These are phyloP conservation scores for Psilocybe cubensis DNA, from an alignment of 768 basidiomycete species.

Conservation along the genomic window DNA sequence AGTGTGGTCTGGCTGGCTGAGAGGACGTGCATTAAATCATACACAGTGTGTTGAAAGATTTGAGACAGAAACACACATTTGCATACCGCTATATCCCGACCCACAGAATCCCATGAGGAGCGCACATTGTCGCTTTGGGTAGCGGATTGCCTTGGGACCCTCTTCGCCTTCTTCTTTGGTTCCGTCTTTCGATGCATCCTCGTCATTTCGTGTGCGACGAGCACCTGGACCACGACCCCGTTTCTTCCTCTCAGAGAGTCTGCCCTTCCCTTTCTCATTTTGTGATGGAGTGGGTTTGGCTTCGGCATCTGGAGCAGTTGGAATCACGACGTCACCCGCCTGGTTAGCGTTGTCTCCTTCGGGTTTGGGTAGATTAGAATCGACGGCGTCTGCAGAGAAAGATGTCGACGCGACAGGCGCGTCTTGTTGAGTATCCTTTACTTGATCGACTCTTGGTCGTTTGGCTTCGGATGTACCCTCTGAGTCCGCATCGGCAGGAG, in stretches of 20 bases:
- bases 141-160: conserved; percentile 51
- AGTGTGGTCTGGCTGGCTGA: conserved; percentile 67
- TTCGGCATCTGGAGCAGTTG: background rate
- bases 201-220: conserved; percentile 43
- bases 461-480: background rate
- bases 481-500: background rate
- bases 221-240: conserved; percentile 47
- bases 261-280: conserved; percentile 28
- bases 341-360: background rate
- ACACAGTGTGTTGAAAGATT: background rate
- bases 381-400: background rate
- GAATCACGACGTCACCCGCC: background rate
- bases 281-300: background rate
- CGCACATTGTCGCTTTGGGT: conserved; percentile 86
- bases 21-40: background rate
- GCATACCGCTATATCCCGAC: conserved; percentile 92
- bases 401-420: background rate
- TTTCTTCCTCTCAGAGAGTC: conserved; percentile 24
- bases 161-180: conserved; percentile 2
- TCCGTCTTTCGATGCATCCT: conserved; percentile 18
- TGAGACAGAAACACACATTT: conserved; percentile 81
- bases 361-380: background rate
- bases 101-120: conserved; percentile 92
- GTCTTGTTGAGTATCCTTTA: background rate
- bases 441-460: background rate